Base-by-base conservation (phyloP, 805 yeast species). In the Cyberlindnera saturnus region DNA sequence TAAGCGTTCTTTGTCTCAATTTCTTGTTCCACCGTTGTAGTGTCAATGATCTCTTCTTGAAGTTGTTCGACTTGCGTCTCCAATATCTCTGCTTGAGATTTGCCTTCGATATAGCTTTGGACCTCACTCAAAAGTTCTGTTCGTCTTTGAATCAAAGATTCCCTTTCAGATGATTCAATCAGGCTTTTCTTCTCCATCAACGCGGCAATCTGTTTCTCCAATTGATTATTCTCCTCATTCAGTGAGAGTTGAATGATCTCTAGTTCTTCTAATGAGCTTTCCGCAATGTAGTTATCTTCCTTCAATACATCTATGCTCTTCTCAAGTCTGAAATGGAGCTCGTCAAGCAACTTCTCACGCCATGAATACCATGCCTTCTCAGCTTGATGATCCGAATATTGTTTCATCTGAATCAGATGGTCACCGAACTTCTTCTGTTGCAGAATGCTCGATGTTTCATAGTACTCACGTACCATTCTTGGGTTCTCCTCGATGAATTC, bases 401-500 rank as follows among this genome's bases (percentile, higher is more conserved):
- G 50, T 23, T 59, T 59, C 59, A 57, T 53, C 19, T 49, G 33
- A 1, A 52, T 41, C 44, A 59, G 43, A 4, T 46, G 39, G 35
- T 59, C 62, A 35, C 56, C 47, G 49, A 59, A 41, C 32, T 44
- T 54, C 38, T 51, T 57, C 40, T 55, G 59, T 26, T 51, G 52
- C 3, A 36, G 36, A 14, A 53, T 13, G 11, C 51, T 43, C 3
- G 32, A 36, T 1, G 52, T 36, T 32, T 54, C 56, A 35, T 57
- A 59, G 31, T 55, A 57, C 4, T 53, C 59, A 16, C 53, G 44
- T 1, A 59, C 61, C 19, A 59, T 16, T 18, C 45, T 46, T 5
- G 61, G 62, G 23, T 59, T 59, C 15, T 51, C 59, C 5, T 53
- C 56, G 6, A 51, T 38, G 37, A 59, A 57, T 23, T 57, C 61